A percentile compares a stretch with the other conserved stretches of the same genome.
Evolutionary conservation across 2,329 filamentous ascomycete species (phyloP).

Genomic region (Shiraia bambusicola): DNA sequence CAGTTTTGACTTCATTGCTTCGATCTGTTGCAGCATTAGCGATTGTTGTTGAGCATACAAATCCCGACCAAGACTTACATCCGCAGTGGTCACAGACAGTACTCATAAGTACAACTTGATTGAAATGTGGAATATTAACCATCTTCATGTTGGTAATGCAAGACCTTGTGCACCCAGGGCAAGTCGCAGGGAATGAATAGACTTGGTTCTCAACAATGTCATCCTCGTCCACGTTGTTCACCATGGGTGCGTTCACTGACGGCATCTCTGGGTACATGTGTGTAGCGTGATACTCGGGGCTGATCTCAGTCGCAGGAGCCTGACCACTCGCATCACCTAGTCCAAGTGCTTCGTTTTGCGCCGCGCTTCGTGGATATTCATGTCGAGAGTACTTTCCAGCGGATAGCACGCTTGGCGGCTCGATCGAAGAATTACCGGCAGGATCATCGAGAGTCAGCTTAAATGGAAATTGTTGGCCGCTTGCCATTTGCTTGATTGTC

Average conservation of each 20-base stretch:
- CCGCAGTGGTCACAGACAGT: slow-evolving; percentile 90
- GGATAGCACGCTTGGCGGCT: slow-evolving; percentile 72
- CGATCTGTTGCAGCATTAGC: slow-evolving; percentile 55
- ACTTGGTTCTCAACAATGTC: slow-evolving; percentile 93
- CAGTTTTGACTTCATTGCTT: slow-evolving; percentile 96
- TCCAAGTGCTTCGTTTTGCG: slow-evolving; percentile 85
- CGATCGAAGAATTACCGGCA: slow-evolving; percentile 94
- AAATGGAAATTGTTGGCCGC: slow-evolving; percentile 80
- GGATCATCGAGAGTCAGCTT: slow-evolving; percentile 85
- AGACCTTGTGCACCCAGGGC: slow-evolving; percentile 82
- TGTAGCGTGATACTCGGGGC: slow-evolving; percentile 54
- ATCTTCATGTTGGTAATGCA: slow-evolving; percentile 98
- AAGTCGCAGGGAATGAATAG: slow-evolving; percentile 88
- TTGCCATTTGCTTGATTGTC: slow-evolving; percentile 74
- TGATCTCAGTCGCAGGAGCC: slow-evolving; percentile 59
- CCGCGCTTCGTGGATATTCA: slow-evolving; percentile 78
- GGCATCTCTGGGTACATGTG: slow-evolving; percentile 50
- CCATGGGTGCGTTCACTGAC: slow-evolving; percentile 30
- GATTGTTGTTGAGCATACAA: neutral
- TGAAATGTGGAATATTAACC: slow-evolving; percentile 97
- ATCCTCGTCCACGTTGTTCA: slow-evolving; percentile 54
- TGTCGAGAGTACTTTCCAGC: slow-evolving; percentile 88
- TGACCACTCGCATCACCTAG: slow-evolving; percentile 56
- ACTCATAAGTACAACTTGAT: slow-evolving; percentile 94
- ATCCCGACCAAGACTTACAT: slow-evolving; percentile 47